A percentile compares a stretch with the other conserved stretches of the same genome.
phyloP scores from a whole-genome alignment of 2,329 filamentous ascomycete genomes.

The Penicillium sp. region DNA sequence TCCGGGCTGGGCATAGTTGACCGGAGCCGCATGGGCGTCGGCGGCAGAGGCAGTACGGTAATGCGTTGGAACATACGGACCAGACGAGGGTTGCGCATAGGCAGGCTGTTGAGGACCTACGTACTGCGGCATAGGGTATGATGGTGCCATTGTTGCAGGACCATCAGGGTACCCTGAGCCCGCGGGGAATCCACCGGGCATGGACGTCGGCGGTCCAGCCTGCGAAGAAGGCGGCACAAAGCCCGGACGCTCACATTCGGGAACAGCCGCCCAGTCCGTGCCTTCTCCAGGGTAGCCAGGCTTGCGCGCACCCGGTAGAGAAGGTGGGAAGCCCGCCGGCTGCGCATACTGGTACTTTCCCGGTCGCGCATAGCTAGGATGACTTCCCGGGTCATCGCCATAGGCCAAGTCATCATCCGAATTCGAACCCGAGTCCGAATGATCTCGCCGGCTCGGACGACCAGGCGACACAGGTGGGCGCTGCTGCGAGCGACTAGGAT shows the following conservation, averaged over 20 bases:
- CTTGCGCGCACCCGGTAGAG: conserved; percentile 16
- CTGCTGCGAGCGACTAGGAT: conserved; percentile 19
- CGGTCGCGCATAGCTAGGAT: conserved; percentile 37
- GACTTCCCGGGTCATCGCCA: conserved; percentile 30
- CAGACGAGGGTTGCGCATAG: conserved; percentile 25
- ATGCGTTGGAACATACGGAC: conserved; percentile 24
- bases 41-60: conserved; percentile 31
- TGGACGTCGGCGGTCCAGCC: conserved; percentile 18
- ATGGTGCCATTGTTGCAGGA: conserved; percentile 18
- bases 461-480: conserved; percentile 19
- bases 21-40: conserved; percentile 17
- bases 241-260: conserved; percentile 41
- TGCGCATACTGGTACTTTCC: conserved; percentile 33
- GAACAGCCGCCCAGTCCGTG: conserved; percentile 39
- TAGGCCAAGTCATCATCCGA: conserved; percentile 39
- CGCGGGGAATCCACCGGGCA: conserved; percentile 34
- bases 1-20: conserved; percentile 31
- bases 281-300: conserved; percentile 14
- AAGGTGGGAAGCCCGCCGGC: conserved; percentile 19
- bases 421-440: conserved; percentile 27
- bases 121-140: conserved; percentile 34
- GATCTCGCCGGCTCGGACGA: conserved; percentile 20
- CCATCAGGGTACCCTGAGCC: conserved; percentile 22
- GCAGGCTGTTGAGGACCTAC: conserved; percentile 22
- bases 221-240: conserved; percentile 42